Percentiles rank a stretch among this genome's conserved stretches.
Evolutionary conservation across 192 early-diverging fungal genomes (phyloP).

Genomic region (Bifiguratus adelaidae): DNA sequence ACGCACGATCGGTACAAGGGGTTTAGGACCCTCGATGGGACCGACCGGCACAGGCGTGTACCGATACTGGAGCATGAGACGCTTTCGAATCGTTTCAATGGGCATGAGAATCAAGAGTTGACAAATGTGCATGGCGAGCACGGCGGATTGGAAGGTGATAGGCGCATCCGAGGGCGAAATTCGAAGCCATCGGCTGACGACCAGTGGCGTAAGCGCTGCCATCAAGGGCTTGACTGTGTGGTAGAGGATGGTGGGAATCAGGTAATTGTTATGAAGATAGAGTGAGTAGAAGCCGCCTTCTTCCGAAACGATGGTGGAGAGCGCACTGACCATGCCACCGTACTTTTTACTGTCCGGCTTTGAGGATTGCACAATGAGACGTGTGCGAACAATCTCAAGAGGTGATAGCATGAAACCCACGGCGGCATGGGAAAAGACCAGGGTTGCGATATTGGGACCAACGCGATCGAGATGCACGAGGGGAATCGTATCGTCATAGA

Average conservation of each 20-base stretch:
- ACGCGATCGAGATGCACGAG: slow-evolving; percentile 45
- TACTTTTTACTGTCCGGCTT: slow-evolving; percentile 74
- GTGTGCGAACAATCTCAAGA: slow-evolving; percentile 79
- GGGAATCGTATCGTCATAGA: slow-evolving; percentile 79
- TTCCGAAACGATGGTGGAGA: slow-evolving; percentile 64
- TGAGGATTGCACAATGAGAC: slow-evolving; percentile 75
- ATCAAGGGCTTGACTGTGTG: slow-evolving; percentile 67
- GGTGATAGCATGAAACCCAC: slow-evolving; percentile 80
- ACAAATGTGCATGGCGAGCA: slow-evolving; percentile 56
- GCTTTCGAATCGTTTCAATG: slow-evolving; percentile 75
- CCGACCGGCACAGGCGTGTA: no score
- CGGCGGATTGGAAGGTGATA: slow-evolving; percentile 40
- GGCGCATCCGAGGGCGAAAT: slow-evolving; percentile 53
- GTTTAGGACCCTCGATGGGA: no score
- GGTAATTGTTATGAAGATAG: slow-evolving; percentile 60
- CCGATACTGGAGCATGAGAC: slow-evolving; percentile 74
- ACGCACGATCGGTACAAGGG: slow-evolving; percentile 59
- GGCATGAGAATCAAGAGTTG: slow-evolving; percentile 71
- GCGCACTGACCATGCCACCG: slow-evolving; percentile 63
- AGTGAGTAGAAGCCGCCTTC: slow-evolving; percentile 60
- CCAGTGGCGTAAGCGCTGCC: slow-evolving; percentile 47
- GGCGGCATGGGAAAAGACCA: slow-evolving; percentile 58
- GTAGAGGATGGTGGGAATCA: slow-evolving; percentile 74
- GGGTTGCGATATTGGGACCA: slow-evolving; percentile 55
- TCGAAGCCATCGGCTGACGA: slow-evolving; percentile 52